Base-by-base conservation (phyloP, 1,284 basidiomycete species). In the Puccinia hordei region DNA sequence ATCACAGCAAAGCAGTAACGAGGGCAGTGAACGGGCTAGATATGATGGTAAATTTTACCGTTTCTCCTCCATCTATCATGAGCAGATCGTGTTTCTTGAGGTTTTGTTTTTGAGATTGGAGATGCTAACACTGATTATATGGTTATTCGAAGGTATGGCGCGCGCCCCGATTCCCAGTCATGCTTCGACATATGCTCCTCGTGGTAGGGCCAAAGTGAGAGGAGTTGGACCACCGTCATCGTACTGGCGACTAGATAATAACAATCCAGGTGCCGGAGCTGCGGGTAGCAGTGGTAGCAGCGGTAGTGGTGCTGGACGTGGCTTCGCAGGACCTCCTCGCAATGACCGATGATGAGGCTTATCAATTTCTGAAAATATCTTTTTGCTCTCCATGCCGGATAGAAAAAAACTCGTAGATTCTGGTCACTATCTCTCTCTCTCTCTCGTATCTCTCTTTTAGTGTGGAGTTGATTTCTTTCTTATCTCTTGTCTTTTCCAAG, bases 181-280 rank as follows among this genome's bases (percentile, higher is more conserved):
- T 68, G 33, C 61, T 51, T 49, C 49, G 9, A 30, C 15, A 15
- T 46, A 73, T 57, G 51, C 35, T 13, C n/a, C 15, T 68, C 74
- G 51, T 35, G 74, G 74, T n/a, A 49, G 74, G 41, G 63, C 59
- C 9, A 76, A 76, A 51, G 65, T 76, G 9, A 17, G 74, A 35
- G 74, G 74, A 9, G 53, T 13, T 12, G 57, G 59, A 9, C 65
- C 63, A 13, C 35, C 61, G 17, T 38, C 44, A 10, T 66, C 63
- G 27, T 78, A 69, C 55, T 78, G 76, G 76, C 30, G 44, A 49
- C 3, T 49, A 33, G 66, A 69, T 12, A 69, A 41, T n/a, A n/a
- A n/a, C 38, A 49, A 55, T 33, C 30, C n/a, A 15, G 38, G 65
- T 24, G 65, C 38, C 19, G 38, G 35, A 6, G 65, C 38, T 38